A percentile compares a stretch with the other conserved stretches of the same genome.
These are phyloP conservation scores for Dictyostelium brefeldianum DNA, from an alignment of 78 protist genomes.

Conservation along the genomic window DNA sequence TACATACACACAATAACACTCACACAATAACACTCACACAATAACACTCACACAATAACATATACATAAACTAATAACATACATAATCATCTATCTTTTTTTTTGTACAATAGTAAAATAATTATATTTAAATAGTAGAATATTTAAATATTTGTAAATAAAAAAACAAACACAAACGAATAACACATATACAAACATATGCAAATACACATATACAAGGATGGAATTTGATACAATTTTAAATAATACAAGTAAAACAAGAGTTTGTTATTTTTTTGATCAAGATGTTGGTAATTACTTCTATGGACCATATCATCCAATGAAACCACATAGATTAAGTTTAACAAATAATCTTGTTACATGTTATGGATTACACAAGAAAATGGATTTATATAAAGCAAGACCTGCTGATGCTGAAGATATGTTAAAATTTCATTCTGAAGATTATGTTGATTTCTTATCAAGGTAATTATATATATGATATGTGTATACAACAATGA, in stretches of 20 bases:
- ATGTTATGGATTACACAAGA: conserved; percentile 94
- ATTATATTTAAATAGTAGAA: no score
- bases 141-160: no score
- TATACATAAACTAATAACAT: no score
- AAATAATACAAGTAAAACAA: conserved; percentile 58
- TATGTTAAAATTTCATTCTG: conserved; percentile 96
- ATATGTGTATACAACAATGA: background rate
- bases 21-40: no score
- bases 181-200: no score
- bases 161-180: no score
- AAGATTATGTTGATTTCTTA: conserved; percentile 97
- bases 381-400: conserved; percentile 94
- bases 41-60: no score
- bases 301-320: conserved; percentile 97
- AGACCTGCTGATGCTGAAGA: conserved; percentile 91
- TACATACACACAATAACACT: no score
- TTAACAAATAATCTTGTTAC: conserved; percentile 96
- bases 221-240: conserved; percentile 22
- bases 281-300: conserved; percentile 78
- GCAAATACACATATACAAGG: background rate
- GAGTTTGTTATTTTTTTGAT: conserved; percentile 84
- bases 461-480: conserved; percentile 3
- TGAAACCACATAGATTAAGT: conserved; percentile 98
- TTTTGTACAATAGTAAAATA: no score
- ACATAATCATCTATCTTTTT: no score